Conservation (phyloP, 169 alveolate species). For the Plasmodium vivax region DNA sequence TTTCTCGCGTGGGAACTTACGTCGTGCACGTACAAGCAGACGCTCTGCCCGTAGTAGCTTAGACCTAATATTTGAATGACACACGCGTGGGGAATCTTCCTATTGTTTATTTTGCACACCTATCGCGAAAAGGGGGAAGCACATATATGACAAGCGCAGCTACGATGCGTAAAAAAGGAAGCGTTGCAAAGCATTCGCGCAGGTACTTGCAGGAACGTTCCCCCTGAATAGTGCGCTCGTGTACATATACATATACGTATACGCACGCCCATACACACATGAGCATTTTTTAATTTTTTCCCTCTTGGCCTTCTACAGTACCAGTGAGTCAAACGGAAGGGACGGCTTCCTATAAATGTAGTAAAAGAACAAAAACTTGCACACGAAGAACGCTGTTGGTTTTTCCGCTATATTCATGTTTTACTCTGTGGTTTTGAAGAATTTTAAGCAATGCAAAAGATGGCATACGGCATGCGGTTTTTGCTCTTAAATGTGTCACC, state of each 20-base stretch:
- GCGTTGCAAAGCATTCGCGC: not conserved
- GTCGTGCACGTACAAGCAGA: slow-evolving; percentile 62
- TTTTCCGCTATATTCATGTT: slow-evolving; percentile 53
- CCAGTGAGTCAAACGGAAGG: slow-evolving; percentile 53
- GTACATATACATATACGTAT: not conserved
- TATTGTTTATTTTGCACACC: slow-evolving; percentile 49
- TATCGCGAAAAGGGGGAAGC: not conserved
- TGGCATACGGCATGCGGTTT: not conserved
- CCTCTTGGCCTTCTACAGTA: slow-evolving; percentile 5
- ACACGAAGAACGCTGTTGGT: slow-evolving; percentile 41
- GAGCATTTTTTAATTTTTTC: not conserved
- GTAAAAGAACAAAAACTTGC: slow-evolving; percentile 70
- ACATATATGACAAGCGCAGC: not conserved
- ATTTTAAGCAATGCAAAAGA: not conserved
- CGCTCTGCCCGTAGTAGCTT: slow-evolving; percentile 49
- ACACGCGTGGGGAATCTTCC: slow-evolving; percentile 33
- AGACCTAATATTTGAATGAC: slow-evolving; percentile 65
- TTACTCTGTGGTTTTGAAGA: not conserved
- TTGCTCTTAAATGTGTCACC: not conserved
- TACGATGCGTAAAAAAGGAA: not conserved
- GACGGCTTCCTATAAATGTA: slow-evolving; percentile 42
- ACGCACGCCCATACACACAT: not conserved
- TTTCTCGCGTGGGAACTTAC: slow-evolving; percentile 19
- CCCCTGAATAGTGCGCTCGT: not conserved
- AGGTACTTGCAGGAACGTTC: not conserved